Percentiles rank a stretch among this genome's conserved stretches.
Evolutionary conservation across 2,329 filamentous ascomycete species (phyloP).

Genomic region (Talaromyces sp.): DNA sequence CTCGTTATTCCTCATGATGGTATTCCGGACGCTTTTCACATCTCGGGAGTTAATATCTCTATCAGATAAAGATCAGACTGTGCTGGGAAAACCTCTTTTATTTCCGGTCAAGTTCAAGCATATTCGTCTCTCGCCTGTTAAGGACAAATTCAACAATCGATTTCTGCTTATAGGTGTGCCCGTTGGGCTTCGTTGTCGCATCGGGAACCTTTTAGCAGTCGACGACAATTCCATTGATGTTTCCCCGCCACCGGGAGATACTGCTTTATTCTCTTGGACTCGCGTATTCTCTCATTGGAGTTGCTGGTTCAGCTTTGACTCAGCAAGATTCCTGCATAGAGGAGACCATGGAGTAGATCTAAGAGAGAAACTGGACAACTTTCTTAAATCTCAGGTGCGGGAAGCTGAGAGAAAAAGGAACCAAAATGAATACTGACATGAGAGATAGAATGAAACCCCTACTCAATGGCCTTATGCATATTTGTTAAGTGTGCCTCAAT

Average conservation of each 20-base stretch:
- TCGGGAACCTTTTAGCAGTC: constrained; percentile 7
- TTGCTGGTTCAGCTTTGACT: constrained; percentile 11
- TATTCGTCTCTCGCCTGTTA: constrained; percentile 5
- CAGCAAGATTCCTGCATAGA: constrained; percentile 1
- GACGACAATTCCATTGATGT: constrained; percentile 9
- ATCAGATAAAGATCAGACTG: background rate
- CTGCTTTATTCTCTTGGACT: background rate
- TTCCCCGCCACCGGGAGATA: background rate
- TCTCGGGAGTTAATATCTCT: background rate
- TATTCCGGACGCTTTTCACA: background rate
- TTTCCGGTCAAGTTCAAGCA: constrained; percentile 8
- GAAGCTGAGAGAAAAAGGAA: background rate
- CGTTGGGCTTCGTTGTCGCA: constrained; percentile 12
- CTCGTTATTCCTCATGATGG: background rate
- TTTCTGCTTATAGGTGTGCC: constrained; percentile 8
- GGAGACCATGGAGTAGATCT: constrained; percentile 7
- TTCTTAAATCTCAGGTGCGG: background rate
- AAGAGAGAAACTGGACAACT: constrained; percentile 6
- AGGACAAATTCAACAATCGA: constrained; percentile 3
- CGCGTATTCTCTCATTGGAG: background rate
- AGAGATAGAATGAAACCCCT: constrained; percentile 6
- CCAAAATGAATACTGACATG: background rate
- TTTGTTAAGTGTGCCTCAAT: constrained; percentile 15
- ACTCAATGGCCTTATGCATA: constrained; percentile 20
- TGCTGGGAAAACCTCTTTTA: constrained; percentile 8